Conservation (phyloP, 140 eudicot genomes). For the Ambrosia hybrid region DNA sequence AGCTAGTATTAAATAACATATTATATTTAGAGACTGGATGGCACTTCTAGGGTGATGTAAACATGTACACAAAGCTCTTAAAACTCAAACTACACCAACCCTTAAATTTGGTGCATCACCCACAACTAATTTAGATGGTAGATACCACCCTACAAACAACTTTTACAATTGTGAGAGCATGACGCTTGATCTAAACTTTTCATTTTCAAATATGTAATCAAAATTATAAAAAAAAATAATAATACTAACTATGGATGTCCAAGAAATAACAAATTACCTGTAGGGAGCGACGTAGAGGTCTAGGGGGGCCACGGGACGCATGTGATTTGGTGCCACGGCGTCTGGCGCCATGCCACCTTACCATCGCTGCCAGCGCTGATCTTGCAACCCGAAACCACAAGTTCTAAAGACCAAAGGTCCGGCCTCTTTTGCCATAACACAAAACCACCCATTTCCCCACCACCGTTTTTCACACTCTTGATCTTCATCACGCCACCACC, state of each 20-base stretch:
- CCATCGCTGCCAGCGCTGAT: constrained; percentile 95
- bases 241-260: no score
- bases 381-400: constrained; percentile 82
- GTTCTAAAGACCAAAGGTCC: constrained; percentile 81
- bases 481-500: constrained; percentile 48
- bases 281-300: constrained; percentile 89
- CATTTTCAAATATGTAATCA: no score
- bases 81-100: constrained; percentile 31
- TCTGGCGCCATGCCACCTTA: constrained; percentile 94
- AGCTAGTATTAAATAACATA: background rate
- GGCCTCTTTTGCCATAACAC: constrained; percentile 96
- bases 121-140: constrained; percentile 36
- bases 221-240: no score
- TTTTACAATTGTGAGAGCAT: background rate
- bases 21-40: constrained; percentile 21
- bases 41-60: constrained; percentile 38
- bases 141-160: constrained; percentile 36
- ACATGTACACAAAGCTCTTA: constrained; percentile 18
- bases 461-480: constrained; percentile 53
- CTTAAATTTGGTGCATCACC: constrained; percentile 35
- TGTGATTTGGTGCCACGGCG: constrained; percentile 93
- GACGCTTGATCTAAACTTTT: no score
- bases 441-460: constrained; percentile 86
- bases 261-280: constrained; percentile 47
- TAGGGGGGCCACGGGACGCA: constrained; percentile 88